phyloP scores from a whole-genome alignment of 192 early-diverging fungal species.

The Oehlia diaphana region DNA sequence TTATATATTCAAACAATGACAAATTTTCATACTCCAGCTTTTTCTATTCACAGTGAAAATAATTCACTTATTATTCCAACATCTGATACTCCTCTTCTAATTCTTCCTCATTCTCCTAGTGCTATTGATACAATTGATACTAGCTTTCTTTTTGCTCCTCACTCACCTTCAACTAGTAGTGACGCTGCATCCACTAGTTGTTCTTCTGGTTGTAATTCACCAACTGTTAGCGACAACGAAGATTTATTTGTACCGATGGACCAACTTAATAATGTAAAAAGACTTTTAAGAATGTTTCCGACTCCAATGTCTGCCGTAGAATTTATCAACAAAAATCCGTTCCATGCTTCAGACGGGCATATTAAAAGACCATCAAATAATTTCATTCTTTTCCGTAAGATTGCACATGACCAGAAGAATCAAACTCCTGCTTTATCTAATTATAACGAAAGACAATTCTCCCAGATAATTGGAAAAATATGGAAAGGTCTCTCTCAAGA shows the following conservation, averaged over 20 bases:
- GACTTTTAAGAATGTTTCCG: not conserved
- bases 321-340: not conserved
- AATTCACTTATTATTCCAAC: too few relatives aligned
- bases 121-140: too few relatives aligned
- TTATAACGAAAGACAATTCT: slow-evolving; percentile 2
- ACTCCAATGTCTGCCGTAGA: not conserved
- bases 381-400: slow-evolving; percentile 5
- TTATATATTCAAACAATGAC: too few relatives aligned
- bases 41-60: too few relatives aligned
- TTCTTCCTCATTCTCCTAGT: too few relatives aligned
- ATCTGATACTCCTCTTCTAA: too few relatives aligned
- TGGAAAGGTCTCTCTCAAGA: not conserved
- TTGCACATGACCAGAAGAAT: slow-evolving; percentile 3
- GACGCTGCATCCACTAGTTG: too few relatives aligned
- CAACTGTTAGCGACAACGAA: not conserved
- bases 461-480: not conserved
- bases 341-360: not conserved
- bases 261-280: not conserved
- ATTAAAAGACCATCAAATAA: not conserved
- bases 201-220: not conserved
- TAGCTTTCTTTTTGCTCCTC: too few relatives aligned
- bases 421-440: not conserved
- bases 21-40: too few relatives aligned
- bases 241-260: not conserved
- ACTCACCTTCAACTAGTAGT: too few relatives aligned